Evolutionary conservation across 2,329 filamentous ascomycete genomes (phyloP), one percentile per base, ranked within the genome.

Genomic region (Leptographium wingfieldii): DNA sequence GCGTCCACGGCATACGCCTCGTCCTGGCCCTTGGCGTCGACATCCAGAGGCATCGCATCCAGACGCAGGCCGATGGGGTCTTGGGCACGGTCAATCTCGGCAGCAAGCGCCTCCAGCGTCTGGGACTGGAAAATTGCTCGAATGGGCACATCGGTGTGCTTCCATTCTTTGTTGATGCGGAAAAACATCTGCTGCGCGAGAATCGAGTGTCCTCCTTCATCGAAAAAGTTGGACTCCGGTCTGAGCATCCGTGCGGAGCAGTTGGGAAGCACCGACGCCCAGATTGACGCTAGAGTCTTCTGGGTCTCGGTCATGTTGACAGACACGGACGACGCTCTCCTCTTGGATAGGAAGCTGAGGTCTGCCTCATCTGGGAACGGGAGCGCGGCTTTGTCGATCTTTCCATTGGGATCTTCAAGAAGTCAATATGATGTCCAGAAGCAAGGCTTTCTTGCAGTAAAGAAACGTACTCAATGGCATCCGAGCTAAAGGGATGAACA

Each of bases 141-240:
- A 74, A 94, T 89, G 11, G 82, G 80, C 19, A 92, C 76, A 61
- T 90, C 67, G 9, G 68, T 69, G 31, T 69, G 70, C 54, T 71
- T 60, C 62, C 58, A 61, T 11, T 69, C 65, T 68, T 73, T 76
- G 55, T 72, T 69, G 46, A 92, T 79, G 58, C 83, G 80, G 61
- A 95, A 82, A 10, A 96, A 79, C 69, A 96, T 82, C 67, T 89
- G 86, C 67, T 94, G 89, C 0, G 88, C 89, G 53, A 92, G 78
- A 66, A 95, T 84, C 72, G 83, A 88, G 74, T 94, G 87, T 16
- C 90, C 90, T 62, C 90, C 90, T 55, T 87, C 75, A 62, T 94
- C 88, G 68, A 92, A 92, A 75, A 94, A 95, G 58, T 78, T 77
- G 27, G 80, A 77, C 16, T 74, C 71, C n/a, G 72, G 70, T 52